phyloP scores from a whole-genome alignment of 2,329 filamentous ascomycete genomes.

The Xylaria sp. region DNA sequence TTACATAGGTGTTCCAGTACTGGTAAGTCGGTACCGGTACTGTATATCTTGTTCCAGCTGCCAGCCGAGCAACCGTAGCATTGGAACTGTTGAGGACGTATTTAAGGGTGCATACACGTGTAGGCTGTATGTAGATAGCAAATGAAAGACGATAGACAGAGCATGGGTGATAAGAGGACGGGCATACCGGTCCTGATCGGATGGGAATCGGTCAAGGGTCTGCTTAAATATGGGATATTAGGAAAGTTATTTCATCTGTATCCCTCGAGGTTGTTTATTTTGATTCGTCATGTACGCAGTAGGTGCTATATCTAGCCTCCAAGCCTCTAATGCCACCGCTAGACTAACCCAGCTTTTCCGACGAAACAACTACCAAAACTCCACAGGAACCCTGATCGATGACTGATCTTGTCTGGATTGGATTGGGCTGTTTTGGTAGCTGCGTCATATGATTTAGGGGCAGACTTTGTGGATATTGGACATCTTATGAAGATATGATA shows the following conservation, averaged over 20 bases:
- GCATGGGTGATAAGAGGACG: slow-evolving; percentile 21
- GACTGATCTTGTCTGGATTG: not conserved
- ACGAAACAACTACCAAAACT: slow-evolving; percentile 13
- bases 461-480: not conserved
- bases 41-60: not conserved
- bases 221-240: slow-evolving; percentile 33
- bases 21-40: too few species aligned
- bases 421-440: slow-evolving; percentile 27
- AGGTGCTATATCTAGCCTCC: not conserved
- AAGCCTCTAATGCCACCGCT: not conserved
- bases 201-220: slow-evolving; percentile 12
- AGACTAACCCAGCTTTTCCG: not conserved
- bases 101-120: too few species aligned
- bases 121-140: not conserved
- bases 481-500: not conserved
- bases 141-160: slow-evolving; percentile 10
- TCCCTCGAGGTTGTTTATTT: slow-evolving; percentile 21
- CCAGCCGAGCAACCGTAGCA: not conserved
- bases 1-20: too few species aligned
- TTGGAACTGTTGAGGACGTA: not conserved
- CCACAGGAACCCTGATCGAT: slow-evolving; percentile 16
- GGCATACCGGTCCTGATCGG: slow-evolving; percentile 9
- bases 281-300: slow-evolving; percentile 18
- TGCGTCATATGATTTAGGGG: slow-evolving; percentile 27
- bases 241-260: slow-evolving; percentile 16